Percentiles rank a stretch among this genome's conserved stretches.
Evolutionary conservation across 345 rosid genomes (phyloP).

Genomic region (Salix brachista): DNA sequence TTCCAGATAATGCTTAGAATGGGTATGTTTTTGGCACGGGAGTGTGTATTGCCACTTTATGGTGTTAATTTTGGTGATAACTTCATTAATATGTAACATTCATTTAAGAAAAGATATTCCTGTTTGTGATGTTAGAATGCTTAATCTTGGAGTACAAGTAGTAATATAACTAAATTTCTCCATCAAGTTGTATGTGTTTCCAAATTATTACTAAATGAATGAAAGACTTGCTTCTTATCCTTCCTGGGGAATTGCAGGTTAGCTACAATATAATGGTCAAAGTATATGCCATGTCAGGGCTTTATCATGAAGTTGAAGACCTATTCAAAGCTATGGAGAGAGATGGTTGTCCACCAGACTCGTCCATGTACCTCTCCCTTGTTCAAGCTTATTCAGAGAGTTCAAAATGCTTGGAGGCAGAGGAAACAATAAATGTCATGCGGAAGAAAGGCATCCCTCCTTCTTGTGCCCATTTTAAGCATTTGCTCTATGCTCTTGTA

Average conservation of each 20-base stretch:
- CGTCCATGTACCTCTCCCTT: constrained; percentile 48
- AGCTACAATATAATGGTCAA: constrained; percentile 70
- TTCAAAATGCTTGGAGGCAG: constrained; percentile 54
- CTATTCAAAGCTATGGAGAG: constrained; percentile 57
- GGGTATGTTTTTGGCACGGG: background rate
- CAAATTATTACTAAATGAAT: background rate
- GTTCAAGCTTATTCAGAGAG: constrained; percentile 52
- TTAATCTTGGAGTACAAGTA: background rate
- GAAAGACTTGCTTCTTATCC: constrained; percentile 1
- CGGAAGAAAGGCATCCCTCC: constrained; percentile 43
- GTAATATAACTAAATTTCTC: background rate
- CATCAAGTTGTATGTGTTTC: background rate
- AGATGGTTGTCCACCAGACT: constrained; percentile 46
- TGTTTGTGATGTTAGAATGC: background rate
- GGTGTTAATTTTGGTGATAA: background rate
- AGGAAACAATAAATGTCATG: constrained; percentile 50
- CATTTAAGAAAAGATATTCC: background rate
- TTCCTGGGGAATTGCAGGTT: constrained; percentile 41
- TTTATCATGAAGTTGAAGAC: constrained; percentile 42
- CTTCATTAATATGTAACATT: background rate
- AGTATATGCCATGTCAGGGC: constrained; percentile 44
- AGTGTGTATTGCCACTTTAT: background rate
- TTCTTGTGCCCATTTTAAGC: constrained; percentile 52
- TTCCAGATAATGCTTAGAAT: background rate
- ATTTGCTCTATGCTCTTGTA: constrained; percentile 46